Evolutionary conservation across 2,329 filamentous ascomycete species (phyloP).

Genomic region (Alternaria postmessia): DNA sequence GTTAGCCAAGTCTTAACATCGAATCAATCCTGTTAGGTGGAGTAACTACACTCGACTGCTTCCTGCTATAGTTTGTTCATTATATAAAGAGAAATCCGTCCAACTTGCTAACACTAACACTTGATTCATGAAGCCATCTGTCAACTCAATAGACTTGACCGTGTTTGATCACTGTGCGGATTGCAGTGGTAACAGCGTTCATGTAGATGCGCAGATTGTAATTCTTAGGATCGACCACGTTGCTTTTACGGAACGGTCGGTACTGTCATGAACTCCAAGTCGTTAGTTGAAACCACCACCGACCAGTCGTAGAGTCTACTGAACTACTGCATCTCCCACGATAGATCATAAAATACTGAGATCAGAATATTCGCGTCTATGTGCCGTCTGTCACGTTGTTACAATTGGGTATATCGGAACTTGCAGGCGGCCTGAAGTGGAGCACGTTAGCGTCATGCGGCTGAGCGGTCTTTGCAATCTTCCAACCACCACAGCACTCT

Average conservation of each 20-base stretch:
- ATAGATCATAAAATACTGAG: no score
- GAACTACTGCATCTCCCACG: no score
- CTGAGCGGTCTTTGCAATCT: background rate
- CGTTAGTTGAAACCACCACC: no score
- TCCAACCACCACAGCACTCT: background rate
- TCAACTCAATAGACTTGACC: background rate
- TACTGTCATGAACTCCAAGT: background rate
- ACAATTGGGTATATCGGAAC: no score
- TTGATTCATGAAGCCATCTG: background rate
- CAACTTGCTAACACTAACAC: background rate
- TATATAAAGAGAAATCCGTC: background rate
- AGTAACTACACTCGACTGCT: background rate
- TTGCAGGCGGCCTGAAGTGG: no score
- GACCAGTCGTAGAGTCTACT: no score
- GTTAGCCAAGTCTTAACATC: background rate
- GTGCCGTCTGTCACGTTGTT: no score
- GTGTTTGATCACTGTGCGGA: background rate
- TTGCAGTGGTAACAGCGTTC: background rate
- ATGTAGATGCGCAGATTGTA: background rate
- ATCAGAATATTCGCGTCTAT: no score
- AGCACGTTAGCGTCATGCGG: background rate
- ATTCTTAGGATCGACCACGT: background rate
- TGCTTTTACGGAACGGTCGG: background rate
- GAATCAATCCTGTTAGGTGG: fast-evolving
- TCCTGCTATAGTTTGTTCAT: background rate